Evolutionary conservation across 352 stramenopile species (phyloP), one percentile per base, ranked within the genome.

Genomic region (Phytophthora crassamura): DNA sequence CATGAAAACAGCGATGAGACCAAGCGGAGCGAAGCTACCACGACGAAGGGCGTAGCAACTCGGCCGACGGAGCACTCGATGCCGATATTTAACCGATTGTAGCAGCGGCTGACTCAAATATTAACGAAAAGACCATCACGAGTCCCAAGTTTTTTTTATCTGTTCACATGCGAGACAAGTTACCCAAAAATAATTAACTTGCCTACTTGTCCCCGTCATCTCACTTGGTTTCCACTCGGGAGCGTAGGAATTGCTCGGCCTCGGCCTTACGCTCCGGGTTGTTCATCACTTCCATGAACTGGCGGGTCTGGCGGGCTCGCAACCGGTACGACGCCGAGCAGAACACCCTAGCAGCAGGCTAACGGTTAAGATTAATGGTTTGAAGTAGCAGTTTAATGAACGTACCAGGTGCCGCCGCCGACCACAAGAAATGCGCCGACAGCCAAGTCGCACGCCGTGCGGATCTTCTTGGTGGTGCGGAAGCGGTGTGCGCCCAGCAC

Each of bases 211-310:
- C 10, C 22, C 66, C 45, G 39, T 67, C 50, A 35, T 69, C 66
- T 43, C 41, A 7, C 42, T 38, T 54, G n/a, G 69, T 59, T 33
- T 78, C 39, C 16, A 93, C 84, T 42, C 84, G 72, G 32, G 84
- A 93, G 25, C 76, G 77, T 38, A 91, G 50, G 61, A 93, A 93
- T 64, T 93, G 74, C 62, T 91, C 75, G n/a, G 84, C 84, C 45
- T 93, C 84, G 4, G 79, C 67, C 41, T 86, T 88, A 30, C 75
- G 81, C 15, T 85, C 77, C 6, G 84, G 84, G 72, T 93, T 79
- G 74, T 93, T 93, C 84, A 93, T 93, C 8, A 85, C 70, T 46
- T 91, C 84, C 84, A 93, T 93, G 67, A 93, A 93, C 46, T 91
- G 62, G 4, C 85, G 81, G 34, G 80, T 94, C 72, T 92, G 84